Percentiles rank a stretch among this genome's conserved stretches.
Conservation (phyloP, 352 stramenopile species). For the Discostella stelligera region DNA sequence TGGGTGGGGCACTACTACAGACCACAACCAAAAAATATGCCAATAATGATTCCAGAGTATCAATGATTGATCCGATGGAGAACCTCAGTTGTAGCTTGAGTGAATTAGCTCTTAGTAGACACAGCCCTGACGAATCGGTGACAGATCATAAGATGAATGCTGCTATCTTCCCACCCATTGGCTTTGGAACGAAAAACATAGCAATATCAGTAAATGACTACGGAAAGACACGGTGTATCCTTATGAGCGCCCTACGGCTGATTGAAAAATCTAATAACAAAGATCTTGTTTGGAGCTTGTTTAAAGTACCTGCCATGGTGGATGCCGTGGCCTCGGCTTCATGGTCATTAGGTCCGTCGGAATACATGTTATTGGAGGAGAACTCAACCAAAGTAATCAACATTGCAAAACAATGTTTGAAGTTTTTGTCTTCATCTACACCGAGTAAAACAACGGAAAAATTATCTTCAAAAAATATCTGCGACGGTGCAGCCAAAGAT, state of each 20-base stretch:
- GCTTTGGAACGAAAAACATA: constrained; percentile 14
- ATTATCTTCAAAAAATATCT: not conserved
- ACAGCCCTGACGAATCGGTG: not conserved
- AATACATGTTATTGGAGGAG: constrained; percentile 33
- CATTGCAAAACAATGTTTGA: constrained; percentile 26
- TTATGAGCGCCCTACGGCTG: constrained; percentile 9
- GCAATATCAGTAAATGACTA: not conserved
- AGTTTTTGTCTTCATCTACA: constrained; percentile 10
- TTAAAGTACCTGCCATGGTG: constrained; percentile 9
- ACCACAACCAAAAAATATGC: not conserved
- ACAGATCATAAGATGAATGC: not conserved
- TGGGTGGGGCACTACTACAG: not conserved
- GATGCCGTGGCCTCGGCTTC: constrained; percentile 15
- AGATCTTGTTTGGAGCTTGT: constrained; percentile 7
- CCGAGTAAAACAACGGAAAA: constrained; percentile 6
- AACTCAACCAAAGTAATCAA: constrained; percentile 29
- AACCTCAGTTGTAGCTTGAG: constrained; percentile 9
- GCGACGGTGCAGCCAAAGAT: not conserved
- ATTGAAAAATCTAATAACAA: constrained; percentile 2
- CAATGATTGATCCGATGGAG: not conserved
- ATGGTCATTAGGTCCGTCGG: constrained; percentile 2
- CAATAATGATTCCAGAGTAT: not conserved
- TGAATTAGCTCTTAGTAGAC: constrained; percentile 1
- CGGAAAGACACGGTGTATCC: not conserved
- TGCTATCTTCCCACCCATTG: not conserved